phyloP scores from a whole-genome alignment of 1,284 basidiomycete genomes.

The Ceratobasidium sp. region DNA sequence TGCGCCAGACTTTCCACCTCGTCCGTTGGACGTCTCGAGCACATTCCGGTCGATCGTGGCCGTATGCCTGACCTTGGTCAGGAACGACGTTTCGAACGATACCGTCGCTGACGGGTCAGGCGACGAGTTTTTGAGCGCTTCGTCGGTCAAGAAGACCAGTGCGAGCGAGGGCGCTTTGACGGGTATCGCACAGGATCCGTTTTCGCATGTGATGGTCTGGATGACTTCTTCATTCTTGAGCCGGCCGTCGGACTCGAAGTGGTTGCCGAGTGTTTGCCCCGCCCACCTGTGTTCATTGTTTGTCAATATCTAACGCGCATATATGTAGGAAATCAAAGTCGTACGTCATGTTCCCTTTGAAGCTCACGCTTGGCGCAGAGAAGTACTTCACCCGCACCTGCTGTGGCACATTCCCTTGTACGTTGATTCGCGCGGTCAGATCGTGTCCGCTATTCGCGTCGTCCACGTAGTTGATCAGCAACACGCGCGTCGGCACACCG shows the following conservation, averaged over 20 bases:
- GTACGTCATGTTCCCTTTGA: conserved; percentile 80
- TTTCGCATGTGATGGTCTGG: conserved; percentile 68
- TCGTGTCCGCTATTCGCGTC: conserved; percentile 68
- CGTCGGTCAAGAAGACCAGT: conserved; percentile 74
- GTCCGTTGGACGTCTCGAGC: conserved; percentile 60
- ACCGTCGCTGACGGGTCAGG: conserved; percentile 51
- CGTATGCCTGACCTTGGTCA: conserved; percentile 62
- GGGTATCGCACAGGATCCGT: conserved; percentile 67
- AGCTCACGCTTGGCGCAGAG: conserved; percentile 67
- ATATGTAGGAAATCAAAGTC: background rate
- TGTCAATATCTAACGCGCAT: conserved; percentile 42
- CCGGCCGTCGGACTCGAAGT: conserved; percentile 75
- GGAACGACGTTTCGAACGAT: conserved; percentile 63
- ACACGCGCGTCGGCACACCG: conserved; percentile 68
- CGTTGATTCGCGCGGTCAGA: conserved; percentile 64
- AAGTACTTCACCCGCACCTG: conserved; percentile 71
- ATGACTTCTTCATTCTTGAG: conserved; percentile 68
- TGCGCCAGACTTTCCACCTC: conserved; percentile 48
- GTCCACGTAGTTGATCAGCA: conserved; percentile 77
- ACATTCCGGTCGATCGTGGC: conserved; percentile 56
- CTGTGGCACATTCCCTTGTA: conserved; percentile 60
- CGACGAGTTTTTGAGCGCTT: conserved; percentile 61
- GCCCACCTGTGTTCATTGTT: conserved; percentile 55
- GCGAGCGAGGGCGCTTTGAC: conserved; percentile 80
- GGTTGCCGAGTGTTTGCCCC: conserved; percentile 72